Evolutionary conservation across 1,284 basidiomycete genomes (phyloP).

Genomic region (Ceratobasidium papillatum): DNA sequence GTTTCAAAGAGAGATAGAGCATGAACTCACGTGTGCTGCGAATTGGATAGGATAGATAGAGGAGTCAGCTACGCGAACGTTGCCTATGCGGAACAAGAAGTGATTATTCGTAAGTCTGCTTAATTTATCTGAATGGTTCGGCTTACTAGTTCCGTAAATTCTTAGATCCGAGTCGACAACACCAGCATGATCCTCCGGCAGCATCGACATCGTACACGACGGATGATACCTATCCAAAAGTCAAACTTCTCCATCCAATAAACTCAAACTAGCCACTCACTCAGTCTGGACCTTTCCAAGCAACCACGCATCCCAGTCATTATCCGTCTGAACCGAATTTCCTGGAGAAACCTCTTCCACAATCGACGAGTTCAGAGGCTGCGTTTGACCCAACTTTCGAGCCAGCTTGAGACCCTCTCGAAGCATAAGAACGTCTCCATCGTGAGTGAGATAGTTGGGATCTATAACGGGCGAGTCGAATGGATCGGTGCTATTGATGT

Average conservation of each 20-base stretch:
- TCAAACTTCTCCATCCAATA: not conserved
- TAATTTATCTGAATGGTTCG: not conserved
- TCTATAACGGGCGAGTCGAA: conserved; percentile 68
- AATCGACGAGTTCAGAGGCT: conserved; percentile 54
- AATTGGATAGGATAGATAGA: conserved; percentile 64
- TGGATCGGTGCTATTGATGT: conserved; percentile 62
- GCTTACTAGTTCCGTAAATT: conserved; percentile 65
- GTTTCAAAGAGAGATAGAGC: conserved; percentile 40
- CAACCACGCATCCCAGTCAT: conserved; percentile 61
- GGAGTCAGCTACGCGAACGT: conserved; percentile 64
- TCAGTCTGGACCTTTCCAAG: conserved; percentile 43
- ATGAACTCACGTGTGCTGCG: conserved; percentile 58
- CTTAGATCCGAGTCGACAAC: conserved; percentile 69
- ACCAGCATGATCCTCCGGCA: conserved; percentile 67
- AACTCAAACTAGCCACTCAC: not conserved
- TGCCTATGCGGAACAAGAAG: conserved; percentile 48
- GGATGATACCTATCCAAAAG: conserved; percentile 58
- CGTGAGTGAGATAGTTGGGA: conserved; percentile 66
- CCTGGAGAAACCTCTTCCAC: conserved; percentile 57
- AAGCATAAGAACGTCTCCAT: conserved; percentile 64
- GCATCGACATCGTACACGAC: conserved; percentile 68
- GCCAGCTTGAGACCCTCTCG: conserved; percentile 67
- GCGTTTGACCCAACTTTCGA: conserved; percentile 56
- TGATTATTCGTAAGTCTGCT: not conserved
- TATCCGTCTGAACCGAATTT: conserved; percentile 54